Evolutionary conservation across 257 asterid species (phyloP).

Genomic region (Fraxinus americana): DNA sequence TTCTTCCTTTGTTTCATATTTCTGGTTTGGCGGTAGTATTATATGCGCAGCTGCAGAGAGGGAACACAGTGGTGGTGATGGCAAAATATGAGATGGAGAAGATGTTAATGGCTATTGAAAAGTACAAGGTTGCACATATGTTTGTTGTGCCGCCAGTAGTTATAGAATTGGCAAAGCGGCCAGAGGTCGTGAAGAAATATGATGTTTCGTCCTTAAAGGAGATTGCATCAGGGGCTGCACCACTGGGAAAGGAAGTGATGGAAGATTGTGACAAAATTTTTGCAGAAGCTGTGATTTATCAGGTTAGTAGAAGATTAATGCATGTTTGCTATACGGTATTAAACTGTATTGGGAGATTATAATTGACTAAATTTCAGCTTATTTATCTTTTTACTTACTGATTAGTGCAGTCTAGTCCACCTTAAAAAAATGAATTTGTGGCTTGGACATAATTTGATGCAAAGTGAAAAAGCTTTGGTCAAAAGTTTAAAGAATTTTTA

Average conservation of each 20-base stretch:
- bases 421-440: no score
- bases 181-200: constrained; percentile 27
- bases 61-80: constrained; percentile 42
- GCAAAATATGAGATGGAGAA: constrained; percentile 26
- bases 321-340: background rate
- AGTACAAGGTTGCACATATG: constrained; percentile 29
- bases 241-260: constrained; percentile 38
- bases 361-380: no score
- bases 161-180: constrained; percentile 29
- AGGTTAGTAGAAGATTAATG: constrained; percentile 23
- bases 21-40: constrained; percentile 27
- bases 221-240: constrained; percentile 46
- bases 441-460: background rate
- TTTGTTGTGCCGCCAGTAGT: constrained; percentile 38
- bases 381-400: no score
- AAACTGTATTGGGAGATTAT: background rate
- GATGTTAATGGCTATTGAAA: constrained; percentile 36
- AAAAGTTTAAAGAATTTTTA: no score
- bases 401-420: no score
- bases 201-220: constrained; percentile 37
- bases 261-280: constrained; percentile 29
- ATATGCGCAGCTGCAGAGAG: constrained; percentile 45
- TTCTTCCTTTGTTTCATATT: constrained; percentile 40
- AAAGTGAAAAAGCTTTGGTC: no score
- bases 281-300: constrained; percentile 30